Evolutionary conservation across 495 filamentous ascomycete genomes (phyloP).

Genomic region (Penicillium argentinense): DNA sequence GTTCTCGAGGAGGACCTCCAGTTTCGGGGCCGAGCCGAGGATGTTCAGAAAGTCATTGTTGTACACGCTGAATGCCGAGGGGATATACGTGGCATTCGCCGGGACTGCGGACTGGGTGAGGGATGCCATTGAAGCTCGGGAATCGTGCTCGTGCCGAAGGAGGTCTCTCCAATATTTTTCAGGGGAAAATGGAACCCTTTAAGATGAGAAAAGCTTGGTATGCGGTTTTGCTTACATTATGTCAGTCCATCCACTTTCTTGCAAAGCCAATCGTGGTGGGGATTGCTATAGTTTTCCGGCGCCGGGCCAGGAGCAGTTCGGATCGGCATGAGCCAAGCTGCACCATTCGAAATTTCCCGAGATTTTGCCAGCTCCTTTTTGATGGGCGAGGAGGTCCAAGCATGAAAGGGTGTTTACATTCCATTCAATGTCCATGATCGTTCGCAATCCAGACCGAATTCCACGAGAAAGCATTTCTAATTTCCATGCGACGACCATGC

Average conservation of each 20-base stretch:
- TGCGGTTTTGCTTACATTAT: constrained; percentile 1
- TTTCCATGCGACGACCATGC: too few species aligned
- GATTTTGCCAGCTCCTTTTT: constrained; percentile 12
- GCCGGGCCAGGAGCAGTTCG: constrained; percentile 2
- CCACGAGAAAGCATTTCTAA: neutral
- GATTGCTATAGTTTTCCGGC: constrained; percentile 3
- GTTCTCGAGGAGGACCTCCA: constrained; percentile 39
- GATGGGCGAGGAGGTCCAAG: neutral
- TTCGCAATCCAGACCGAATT: too few species aligned
- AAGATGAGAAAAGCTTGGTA: constrained; percentile 1
- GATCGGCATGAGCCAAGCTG: constrained; percentile 16
- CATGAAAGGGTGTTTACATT: neutral
- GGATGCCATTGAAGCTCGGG: neutral
- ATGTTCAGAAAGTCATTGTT: constrained; percentile 36
- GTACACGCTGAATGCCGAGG: constrained; percentile 28
- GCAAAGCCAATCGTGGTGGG: constrained; percentile 3
- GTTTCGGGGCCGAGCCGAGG: constrained; percentile 34
- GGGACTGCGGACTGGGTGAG: constrained; percentile 1
- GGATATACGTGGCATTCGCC: constrained; percentile 11
- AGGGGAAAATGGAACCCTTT: neutral
- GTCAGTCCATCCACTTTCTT: constrained; percentile 1
- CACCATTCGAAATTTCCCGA: constrained; percentile 9
- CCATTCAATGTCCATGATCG: neutral
- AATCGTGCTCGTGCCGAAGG: neutral
- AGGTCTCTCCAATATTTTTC: neutral